Conservation (phyloP, 257 asterid species). For the Schizonepeta tenuifolia region DNA sequence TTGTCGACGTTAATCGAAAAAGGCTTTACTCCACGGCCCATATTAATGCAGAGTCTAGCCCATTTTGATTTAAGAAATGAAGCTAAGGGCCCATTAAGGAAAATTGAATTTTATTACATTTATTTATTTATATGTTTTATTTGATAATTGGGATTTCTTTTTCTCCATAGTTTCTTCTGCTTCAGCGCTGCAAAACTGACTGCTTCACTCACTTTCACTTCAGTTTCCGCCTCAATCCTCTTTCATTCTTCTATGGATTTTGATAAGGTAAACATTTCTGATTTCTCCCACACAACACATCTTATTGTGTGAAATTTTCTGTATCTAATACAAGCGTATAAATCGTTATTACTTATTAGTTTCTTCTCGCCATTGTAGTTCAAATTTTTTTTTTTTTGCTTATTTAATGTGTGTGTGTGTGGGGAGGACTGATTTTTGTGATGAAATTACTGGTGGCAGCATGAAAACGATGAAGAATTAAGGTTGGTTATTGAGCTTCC, state of each 20-base stretch:
- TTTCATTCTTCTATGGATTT: constrained; percentile 30
- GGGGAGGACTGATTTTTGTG: not conserved
- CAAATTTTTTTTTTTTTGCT: not conserved
- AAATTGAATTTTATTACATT: too few relatives aligned
- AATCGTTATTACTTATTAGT: too few relatives aligned
- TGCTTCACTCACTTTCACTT: constrained; percentile 11
- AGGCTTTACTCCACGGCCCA: too few relatives aligned
- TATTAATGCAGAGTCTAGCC: too few relatives aligned
- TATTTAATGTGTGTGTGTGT: not conserved
- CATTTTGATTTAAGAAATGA: too few relatives aligned
- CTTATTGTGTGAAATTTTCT: not conserved
- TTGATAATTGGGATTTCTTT: not conserved
- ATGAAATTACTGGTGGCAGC: constrained; percentile 40
- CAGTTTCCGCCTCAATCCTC: constrained; percentile 1
- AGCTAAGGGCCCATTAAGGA: too few relatives aligned
- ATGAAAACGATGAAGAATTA: constrained; percentile 47
- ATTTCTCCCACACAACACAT: constrained; percentile 5
- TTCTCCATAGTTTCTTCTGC: not conserved
- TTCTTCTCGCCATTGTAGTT: constrained; percentile 10
- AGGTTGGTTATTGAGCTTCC: constrained; percentile 58
- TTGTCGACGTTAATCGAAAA: too few relatives aligned
- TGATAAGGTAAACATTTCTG: constrained; percentile 28
- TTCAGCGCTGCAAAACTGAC: not conserved
- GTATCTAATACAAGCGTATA: not conserved
- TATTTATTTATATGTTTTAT: too few relatives aligned